Evolutionary conservation across 2,329 filamentous ascomycete species (phyloP).

Genomic region (Pseudopithomyces maydicus): DNA sequence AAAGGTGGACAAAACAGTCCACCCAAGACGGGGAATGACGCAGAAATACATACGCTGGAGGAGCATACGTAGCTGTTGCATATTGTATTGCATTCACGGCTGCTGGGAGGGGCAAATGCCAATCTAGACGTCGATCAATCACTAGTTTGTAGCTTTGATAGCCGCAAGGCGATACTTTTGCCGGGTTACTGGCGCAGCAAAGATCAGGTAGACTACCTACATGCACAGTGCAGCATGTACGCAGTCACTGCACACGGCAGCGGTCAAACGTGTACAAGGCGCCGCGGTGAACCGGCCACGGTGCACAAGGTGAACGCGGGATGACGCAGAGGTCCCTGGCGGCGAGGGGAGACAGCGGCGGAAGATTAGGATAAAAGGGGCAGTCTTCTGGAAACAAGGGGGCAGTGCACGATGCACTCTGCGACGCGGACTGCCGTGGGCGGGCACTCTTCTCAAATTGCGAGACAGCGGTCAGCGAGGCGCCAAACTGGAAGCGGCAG

Average conservation of each 20-base stretch:
- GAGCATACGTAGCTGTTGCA: background rate
- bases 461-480: conserved; percentile 11
- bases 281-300: conserved; percentile 13
- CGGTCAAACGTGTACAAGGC: too few relatives aligned
- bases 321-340: conserved; percentile 13
- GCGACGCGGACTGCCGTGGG: conserved; percentile 24
- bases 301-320: conserved; percentile 15
- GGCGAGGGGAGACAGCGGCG: conserved; percentile 21
- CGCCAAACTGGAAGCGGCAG: conserved; percentile 27
- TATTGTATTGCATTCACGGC: background rate
- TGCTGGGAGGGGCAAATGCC: background rate
- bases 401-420: conserved; percentile 31
- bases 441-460: conserved; percentile 42
- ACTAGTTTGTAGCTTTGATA: background rate
- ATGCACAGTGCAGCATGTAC: too few relatives aligned
- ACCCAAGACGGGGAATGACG: background rate
- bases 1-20: background rate
- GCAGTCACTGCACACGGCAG: too few relatives aligned
- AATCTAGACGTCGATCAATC: background rate
- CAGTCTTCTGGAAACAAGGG: conserved; percentile 45
- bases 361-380: conserved; percentile 35
- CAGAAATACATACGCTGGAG: background rate
- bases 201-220: too few relatives aligned
- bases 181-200: too few relatives aligned
- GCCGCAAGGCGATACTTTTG: background rate